Conservation (phyloP, 1,284 basidiomycete genomes). For the Apiotrichum akiyoshidainum region DNA sequence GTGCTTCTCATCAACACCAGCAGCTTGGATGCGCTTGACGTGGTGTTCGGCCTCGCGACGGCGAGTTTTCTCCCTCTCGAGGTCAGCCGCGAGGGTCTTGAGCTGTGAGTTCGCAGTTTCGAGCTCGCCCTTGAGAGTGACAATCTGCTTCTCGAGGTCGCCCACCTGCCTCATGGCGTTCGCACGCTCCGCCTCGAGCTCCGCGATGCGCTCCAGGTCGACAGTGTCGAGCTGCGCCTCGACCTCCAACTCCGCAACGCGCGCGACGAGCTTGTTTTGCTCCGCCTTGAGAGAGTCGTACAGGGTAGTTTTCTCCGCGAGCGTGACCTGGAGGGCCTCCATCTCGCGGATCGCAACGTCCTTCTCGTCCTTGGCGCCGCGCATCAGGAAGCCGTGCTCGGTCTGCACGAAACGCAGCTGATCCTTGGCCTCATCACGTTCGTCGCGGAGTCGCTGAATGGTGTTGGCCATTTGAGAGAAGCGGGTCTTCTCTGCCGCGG, state of each 20-base stretch:
- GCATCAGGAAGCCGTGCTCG: slow-evolving; percentile 11
- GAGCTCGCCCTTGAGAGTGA: neutral
- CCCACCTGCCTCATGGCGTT: neutral
- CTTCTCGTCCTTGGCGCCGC: slow-evolving; percentile 2
- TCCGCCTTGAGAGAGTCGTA: neutral
- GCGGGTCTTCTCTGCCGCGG: neutral
- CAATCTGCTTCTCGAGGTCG: slow-evolving; percentile 10
- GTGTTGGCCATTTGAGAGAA: slow-evolving; percentile 13
- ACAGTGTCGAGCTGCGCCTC: neutral
- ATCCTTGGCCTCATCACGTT: slow-evolving; percentile 17
- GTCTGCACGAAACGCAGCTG: slow-evolving; percentile 12
- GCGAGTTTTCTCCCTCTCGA: slow-evolving; percentile 5
- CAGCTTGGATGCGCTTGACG: slow-evolving; percentile 1
- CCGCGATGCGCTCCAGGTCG: neutral
- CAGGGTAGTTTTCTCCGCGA: slow-evolving; percentile 1
- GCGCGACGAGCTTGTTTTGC: neutral
- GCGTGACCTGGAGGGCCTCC: neutral
- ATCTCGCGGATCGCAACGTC: neutral
- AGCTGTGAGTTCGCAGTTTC: neutral
- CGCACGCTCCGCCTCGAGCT: slow-evolving; percentile 9
- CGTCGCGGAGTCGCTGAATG: slow-evolving; percentile 15
- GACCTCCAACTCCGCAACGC: slow-evolving; percentile 1
- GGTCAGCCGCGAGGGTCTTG: neutral
- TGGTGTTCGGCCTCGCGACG: slow-evolving; percentile 3
- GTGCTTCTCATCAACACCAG: neutral